Conservation (phyloP, 2,329 filamentous ascomycete genomes). For the Trichophaea hybrida region DNA sequence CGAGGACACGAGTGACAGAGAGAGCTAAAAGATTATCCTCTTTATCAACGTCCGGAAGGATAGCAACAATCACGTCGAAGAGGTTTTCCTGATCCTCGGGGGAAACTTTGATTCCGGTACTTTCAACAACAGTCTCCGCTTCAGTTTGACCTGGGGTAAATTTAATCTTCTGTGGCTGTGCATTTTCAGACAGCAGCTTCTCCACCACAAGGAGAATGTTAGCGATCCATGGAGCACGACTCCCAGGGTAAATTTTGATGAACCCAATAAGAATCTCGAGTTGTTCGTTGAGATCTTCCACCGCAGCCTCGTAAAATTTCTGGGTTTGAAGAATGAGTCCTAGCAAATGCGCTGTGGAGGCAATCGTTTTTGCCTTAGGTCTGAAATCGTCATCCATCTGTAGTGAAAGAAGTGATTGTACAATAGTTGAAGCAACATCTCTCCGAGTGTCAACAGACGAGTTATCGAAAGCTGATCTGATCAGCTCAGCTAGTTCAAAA, state of each 20-base stretch:
- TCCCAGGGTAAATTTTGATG: conserved; percentile 58
- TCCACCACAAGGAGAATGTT: conserved; percentile 84
- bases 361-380: conserved; percentile 48
- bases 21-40: conserved; percentile 64
- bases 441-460: conserved; percentile 45
- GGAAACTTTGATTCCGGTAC: conserved; percentile 41
- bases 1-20: conserved; percentile 66
- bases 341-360: conserved; percentile 81
- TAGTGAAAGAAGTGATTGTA: conserved; percentile 65
- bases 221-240: conserved; percentile 82
- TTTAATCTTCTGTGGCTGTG: conserved; percentile 44
- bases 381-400: conserved; percentile 44
- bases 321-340: conserved; percentile 74
- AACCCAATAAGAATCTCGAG: conserved; percentile 65
- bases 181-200: conserved; percentile 76
- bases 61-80: conserved; percentile 62
- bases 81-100: conserved; percentile 53
- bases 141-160: conserved; percentile 34
- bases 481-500: conserved; percentile 79
- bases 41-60: conserved; percentile 75
- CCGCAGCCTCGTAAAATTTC: conserved; percentile 62
- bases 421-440: conserved; percentile 69
- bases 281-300: conserved; percentile 61
- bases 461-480: conserved; percentile 54
- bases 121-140: conserved; percentile 33